phyloP scores from a whole-genome alignment of 1,284 basidiomycete genomes.

The Schizophyllum commune region DNA sequence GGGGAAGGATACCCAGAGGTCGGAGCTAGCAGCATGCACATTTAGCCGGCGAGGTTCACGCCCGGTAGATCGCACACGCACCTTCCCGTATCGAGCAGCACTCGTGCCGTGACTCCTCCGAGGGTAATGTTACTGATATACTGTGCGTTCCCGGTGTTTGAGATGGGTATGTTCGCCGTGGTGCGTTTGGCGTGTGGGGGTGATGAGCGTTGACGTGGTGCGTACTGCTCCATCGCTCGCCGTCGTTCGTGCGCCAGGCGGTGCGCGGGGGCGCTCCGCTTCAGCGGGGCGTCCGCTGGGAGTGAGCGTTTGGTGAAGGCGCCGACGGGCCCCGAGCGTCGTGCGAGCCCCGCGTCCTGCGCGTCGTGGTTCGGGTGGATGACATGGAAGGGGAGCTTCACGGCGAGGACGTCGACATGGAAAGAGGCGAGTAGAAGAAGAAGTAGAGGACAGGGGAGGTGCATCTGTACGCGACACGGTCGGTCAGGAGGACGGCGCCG shows the following conservation, averaged over 20 bases:
- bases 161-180: slow-evolving; percentile 28
- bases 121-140: slow-evolving; percentile 54
- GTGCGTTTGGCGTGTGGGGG: slow-evolving; percentile 15
- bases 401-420: slow-evolving; percentile 30
- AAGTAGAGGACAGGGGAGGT: slow-evolving; percentile 41
- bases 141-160: slow-evolving; percentile 54
- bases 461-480: not conserved
- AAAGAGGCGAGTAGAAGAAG: slow-evolving; percentile 34
- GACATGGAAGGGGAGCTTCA: slow-evolving; percentile 43
- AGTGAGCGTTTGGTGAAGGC: not conserved
- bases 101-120: slow-evolving; percentile 38
- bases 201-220: not conserved
- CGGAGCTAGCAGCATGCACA: slow-evolving; percentile 36
- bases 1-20: slow-evolving; percentile 55
- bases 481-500: not conserved
- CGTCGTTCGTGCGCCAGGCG: not conserved
- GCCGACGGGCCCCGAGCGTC: not conserved
- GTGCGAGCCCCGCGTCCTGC: not conserved
- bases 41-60: slow-evolving; percentile 1
- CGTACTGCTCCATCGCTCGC: not conserved
- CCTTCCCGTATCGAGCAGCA: slow-evolving; percentile 58
- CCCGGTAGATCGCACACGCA: slow-evolving; percentile 13
- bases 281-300: not conserved
- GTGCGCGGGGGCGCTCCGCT: not conserved
- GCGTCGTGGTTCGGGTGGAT: slow-evolving; percentile 16